Base-by-base conservation (phyloP, 768 basidiomycete genomes). In the Boletus coccyginus region DNA sequence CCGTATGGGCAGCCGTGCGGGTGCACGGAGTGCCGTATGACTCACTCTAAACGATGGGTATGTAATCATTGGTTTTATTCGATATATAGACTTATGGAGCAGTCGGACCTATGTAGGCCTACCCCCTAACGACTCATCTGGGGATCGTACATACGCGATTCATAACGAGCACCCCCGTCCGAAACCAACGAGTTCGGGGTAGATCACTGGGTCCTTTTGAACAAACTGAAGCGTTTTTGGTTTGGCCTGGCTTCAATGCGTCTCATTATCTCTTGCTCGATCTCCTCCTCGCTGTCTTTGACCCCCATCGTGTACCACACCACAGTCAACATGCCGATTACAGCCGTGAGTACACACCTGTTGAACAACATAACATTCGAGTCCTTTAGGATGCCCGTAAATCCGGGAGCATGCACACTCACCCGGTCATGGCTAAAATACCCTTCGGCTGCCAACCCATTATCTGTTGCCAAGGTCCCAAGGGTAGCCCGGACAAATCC, bases 281-380 rank as follows among this genome's bases (percentile, higher is more conserved):
- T 79, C 74, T 96, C 94, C 61, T 86, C 86, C 41, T 93, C 92
- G 44, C 87, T 81, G 57, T 91, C 75, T 54, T 74, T 74, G 6
- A 82, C 84, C n/a, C 92, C 91, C 45, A 85, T 75, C 38, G 87
- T 75, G 72, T 98, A 98, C 93, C 94, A 98, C 39, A 85, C 75
- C 32, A 96, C 90, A 1, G 84, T 80, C 9, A 76, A 59, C 86
- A 97, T 90, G 1, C 96, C 96, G 39, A 96, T 58, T 14, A 90
- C 75, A 2, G 92, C 94, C 2, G 91, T 82, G 52, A 98, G 73
- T 38, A 98, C 86, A 60, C 89, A 92, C 19, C 87, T 88, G 73
- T 56, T 66, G 64, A n/a, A 62, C 65, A 56, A 64, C 19, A 42
- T 4, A 24, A 56, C 45, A 62, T 24, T 19, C 45, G 46, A 13